Base-by-base conservation (phyloP, 139 green algal species). In the Picochlorum sp. region DNA sequence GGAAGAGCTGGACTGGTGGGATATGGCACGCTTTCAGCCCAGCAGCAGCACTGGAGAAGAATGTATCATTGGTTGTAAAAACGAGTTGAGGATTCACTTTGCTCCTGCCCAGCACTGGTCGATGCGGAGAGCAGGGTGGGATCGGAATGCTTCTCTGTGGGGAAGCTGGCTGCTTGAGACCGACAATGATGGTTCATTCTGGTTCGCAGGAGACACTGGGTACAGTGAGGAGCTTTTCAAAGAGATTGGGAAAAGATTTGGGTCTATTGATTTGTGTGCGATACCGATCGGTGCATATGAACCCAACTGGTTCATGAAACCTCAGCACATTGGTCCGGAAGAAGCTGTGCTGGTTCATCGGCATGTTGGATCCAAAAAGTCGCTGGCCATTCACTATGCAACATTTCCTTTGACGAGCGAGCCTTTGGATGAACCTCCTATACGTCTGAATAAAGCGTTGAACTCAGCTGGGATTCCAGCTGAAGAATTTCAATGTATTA, bases 1-100 rank as follows among this genome's bases (percentile, higher is more conserved):
- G 40, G 52, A 59, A 22, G 85, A 91, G 67, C 40, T 93, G 61
- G 79, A 85, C 43, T 93, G 85, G 85, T 93, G 85, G 85, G 39
- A 47, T 16, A 47, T 16, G 20, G 39, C 39, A 26, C 18, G 22
- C 6, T 47, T 47, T 47, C n/a, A n/a, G n/a, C n/a, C n/a, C n/a
- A n/a, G n/a, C n/a, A n/a, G n/a, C n/a, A n/a, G n/a, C n/a, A n/a
- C n/a, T n/a, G n/a, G n/a, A n/a, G n/a, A n/a, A n/a, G 61, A 89
- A 50, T 57, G 71, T 35, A 65, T 64, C 3, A 30, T 60, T 31
- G 40, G 35, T 36, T 52, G 35, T 22, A 36, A 50, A 0, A 33
- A 31, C 25, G 39, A 16, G 22, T 40, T 83, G 2, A 63, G 39
- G 14, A 22, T 85, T 6, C 60, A 33, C 2, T 56, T 78, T 26